These are phyloP conservation scores for Didymella sp. DNA, from an alignment of 2,329 filamentous ascomycete genomes.

Conservation along the genomic window DNA sequence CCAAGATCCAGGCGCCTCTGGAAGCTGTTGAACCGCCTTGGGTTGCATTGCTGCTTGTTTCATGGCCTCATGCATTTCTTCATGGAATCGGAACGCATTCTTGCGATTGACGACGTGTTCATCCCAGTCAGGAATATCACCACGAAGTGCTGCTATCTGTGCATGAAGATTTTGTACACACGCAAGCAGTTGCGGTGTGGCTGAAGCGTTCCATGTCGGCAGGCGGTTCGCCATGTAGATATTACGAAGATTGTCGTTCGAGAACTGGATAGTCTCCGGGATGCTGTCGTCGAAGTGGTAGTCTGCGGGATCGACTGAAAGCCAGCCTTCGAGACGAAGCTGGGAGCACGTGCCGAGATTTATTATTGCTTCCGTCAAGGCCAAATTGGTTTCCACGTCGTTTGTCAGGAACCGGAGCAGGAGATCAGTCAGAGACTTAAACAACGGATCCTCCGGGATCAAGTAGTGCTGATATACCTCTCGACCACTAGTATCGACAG, in stretches of 20 bases:
- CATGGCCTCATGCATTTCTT: slow-evolving; percentile 53
- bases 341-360: slow-evolving; percentile 85
- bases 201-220: slow-evolving; percentile 47
- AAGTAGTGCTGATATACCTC: slow-evolving; percentile 65
- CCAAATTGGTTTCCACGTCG: slow-evolving; percentile 87
- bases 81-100: slow-evolving; percentile 57
- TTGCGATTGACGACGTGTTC: slow-evolving; percentile 58
- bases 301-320: slow-evolving; percentile 71
- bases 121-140: slow-evolving; percentile 56
- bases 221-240: slow-evolving; percentile 46
- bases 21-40: slow-evolving; percentile 32
- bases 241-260: slow-evolving; percentile 40
- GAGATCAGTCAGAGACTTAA: slow-evolving; percentile 62
- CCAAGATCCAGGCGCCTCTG: slow-evolving; percentile 45
- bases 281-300: slow-evolving; percentile 46
- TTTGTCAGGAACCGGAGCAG: slow-evolving; percentile 87
- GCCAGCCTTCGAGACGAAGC: slow-evolving; percentile 88
- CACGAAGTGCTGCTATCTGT: slow-evolving; percentile 54
- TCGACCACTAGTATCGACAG: slow-evolving; percentile 61
- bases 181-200: slow-evolving; percentile 51
- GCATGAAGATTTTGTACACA: slow-evolving; percentile 52
- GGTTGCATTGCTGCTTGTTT: slow-evolving; percentile 40
- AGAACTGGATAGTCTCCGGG: slow-evolving; percentile 32
- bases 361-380: slow-evolving; percentile 81
- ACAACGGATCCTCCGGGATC: slow-evolving; percentile 67